Percentiles rank a stretch among this genome's conserved stretches.
Conservation (phyloP, 306 rosid species). For the Trifolium fragiferum region DNA sequence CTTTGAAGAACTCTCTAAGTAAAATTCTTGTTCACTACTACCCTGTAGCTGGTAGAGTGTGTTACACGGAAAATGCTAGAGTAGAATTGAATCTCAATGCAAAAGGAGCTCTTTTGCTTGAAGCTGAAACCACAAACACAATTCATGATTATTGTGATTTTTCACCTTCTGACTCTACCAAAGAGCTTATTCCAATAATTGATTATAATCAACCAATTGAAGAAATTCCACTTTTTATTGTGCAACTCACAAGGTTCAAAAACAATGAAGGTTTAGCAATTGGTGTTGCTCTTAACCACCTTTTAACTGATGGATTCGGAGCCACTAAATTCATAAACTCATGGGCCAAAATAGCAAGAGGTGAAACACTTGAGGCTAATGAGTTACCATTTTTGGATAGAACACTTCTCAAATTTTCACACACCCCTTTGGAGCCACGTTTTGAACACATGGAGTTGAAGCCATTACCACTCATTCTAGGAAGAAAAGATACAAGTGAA, state of each 20-base stretch:
- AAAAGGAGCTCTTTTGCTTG: conserved; percentile 8
- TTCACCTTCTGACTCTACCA: conserved; percentile 14
- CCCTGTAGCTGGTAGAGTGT: conserved; percentile 39
- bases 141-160: conserved; percentile 35
- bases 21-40: conserved; percentile 26
- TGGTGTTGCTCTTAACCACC: neutral
- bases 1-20: neutral
- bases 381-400: conserved; percentile 35
- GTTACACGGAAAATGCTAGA: neutral
- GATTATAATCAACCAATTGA: conserved; percentile 28
- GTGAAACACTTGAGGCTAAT: neutral
- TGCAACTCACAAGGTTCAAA: conserved; percentile 31
- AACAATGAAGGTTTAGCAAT: neutral
- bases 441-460: conserved; percentile 18
- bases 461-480: conserved; percentile 24
- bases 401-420: neutral
- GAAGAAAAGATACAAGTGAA: neutral
- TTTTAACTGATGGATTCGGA: neutral
- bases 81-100: conserved; percentile 15
- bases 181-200: conserved; percentile 26
- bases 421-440: neutral
- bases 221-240: neutral
- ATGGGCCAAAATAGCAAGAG: conserved; percentile 35
- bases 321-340: neutral
- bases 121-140: conserved; percentile 23